Evolutionary conservation across 345 rosid genomes (phyloP), one percentile per base, ranked within the genome.

Genomic region (Crucihimalaya himalaica): DNA sequence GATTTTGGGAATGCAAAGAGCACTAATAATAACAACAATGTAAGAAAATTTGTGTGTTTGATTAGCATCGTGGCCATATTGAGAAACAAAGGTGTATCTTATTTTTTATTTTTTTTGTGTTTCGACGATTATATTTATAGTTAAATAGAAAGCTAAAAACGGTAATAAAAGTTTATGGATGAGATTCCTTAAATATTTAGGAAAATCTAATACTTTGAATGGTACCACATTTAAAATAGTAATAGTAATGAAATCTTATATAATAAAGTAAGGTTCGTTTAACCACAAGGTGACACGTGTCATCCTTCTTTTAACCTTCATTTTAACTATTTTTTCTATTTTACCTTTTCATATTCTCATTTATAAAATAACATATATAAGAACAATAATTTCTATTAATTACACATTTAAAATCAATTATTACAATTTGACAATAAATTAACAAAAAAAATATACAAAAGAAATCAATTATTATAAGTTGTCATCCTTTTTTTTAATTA

Each of bases 221-320:
- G 52, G 51, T 62, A n/a, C 15, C 9, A 42, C 37, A 27, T 42
- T 42, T 10, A 62, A 42, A 42, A 25, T 42, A 62, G 67, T 62
- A 15, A 60, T 5, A 21, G 5, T 6, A 32, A 15, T 21, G 11
- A n/a, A n/a, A n/a, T n/a, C n/a, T n/a, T n/a, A n/a, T n/a, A n/a
- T n/a, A n/a, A n/a, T n/a, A n/a, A n/a, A n/a, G n/a, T n/a, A n/a
- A n/a, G n/a, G n/a, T n/a, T n/a, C n/a, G n/a, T n/a, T n/a, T n/a
- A n/a, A n/a, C n/a, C n/a, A n/a, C n/a, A n/a, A n/a, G n/a, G n/a
- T n/a, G n/a, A n/a, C n/a, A n/a, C n/a, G n/a, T n/a, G n/a, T n/a
- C n/a, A n/a, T n/a, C n/a, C n/a, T n/a, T n/a, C n/a, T n/a, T n/a
- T n/a, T n/a, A n/a, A n/a, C n/a, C n/a, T n/a, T n/a, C n/a, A n/a